Evolutionary conservation across 257 asterid species (phyloP), one percentile per base, ranked within the genome.

Genomic region (Haberlea rhodopensis): DNA sequence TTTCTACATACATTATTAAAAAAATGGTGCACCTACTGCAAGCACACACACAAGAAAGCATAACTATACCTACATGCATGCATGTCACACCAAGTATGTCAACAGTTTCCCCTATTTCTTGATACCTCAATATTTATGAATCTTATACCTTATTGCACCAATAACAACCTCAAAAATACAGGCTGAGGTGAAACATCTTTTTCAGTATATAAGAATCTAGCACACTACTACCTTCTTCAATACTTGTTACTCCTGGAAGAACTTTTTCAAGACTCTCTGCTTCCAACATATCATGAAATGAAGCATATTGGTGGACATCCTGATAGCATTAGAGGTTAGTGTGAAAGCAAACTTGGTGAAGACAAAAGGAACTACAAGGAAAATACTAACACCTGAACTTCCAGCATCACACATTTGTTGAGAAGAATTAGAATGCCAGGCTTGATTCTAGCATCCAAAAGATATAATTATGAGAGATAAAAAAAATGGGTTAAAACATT

Each of bases 271-370:
- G 85, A 75, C 82, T 67, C 75, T 87, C 96, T 62, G 73, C 70
- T 79, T 85, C 84, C 71, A 91, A 70, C 96, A 91, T 89, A 70
- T 91, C 96, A 40, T 4, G 76, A 62, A 91, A 91, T 68, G 96
- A 84, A 71, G 87, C 79, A 81, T 87, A 87, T n/a, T 70, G 71
- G 32, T 60, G 82, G 71, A 84, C 75, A 66, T 81, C 89, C 98
- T 92, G 85, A 46, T 75, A 74, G 66, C 34, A 46, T 53, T 24
- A 55, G 53, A 64, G 18, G 53, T 57, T 74, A 75, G 46, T 53
- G 31, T 60, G 28, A 21, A 26, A 63, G 11, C 64, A 58, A 45
- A 48, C 51, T 22, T 24, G 28, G 10, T 27, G 45, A 54, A 28
- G 59, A 59, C 64, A 69, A 29, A 63, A 62, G 62, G 52, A 67